Base-by-base conservation (phyloP, 2,329 filamentous ascomycete species). In the Chalaropsis thielavioides region DNA sequence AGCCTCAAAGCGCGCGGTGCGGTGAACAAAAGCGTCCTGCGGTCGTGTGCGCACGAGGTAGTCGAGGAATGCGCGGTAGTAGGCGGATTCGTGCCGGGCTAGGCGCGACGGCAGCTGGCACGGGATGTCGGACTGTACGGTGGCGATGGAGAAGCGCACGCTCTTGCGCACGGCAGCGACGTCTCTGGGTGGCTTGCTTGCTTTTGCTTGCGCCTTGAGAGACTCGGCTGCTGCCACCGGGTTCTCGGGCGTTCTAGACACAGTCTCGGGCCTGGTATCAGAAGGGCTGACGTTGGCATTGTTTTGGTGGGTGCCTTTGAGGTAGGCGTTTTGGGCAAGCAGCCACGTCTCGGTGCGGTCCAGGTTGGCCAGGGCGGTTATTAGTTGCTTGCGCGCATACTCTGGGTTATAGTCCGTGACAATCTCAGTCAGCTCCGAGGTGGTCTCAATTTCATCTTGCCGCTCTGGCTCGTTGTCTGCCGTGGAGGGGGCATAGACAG, bases 261-360 rank as follows among this genome's bases (percentile, higher is more conserved):
- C 38, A 17, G 63, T 17, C 63, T 64, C 19, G 27, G 49, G 41
- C 13, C 61, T 67, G 24, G 71, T 65, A 10, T 71, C 38, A 8
- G 62, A 66, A 11, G 62, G 65, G 4, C 61, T 61, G 3, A 64
- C 46, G 27, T 43, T 60, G 35, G 19, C 22, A 5, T 58, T 15
- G 27, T 78, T 67, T 83, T 83, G 81, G 64, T 80, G 83, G 2
- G 92, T 78, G 24, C 85, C 85, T 54, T 85, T 80, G 66, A 92
- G 81, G 70, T 95, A 94, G 15, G 84, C 80, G 66, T 85, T 85
- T 74, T 97, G 92, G 7, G 90, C 88, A 70, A 85, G 78, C 38
- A 97, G 82, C 92, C 92, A 97, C 56, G 89, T 75, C 70, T 89
- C 87, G 3, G 92, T 97, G 68, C 91, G 85, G 74, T 94, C 89